Conservation (phyloP, 345 rosid genomes). For the Iberis pinnata region DNA sequence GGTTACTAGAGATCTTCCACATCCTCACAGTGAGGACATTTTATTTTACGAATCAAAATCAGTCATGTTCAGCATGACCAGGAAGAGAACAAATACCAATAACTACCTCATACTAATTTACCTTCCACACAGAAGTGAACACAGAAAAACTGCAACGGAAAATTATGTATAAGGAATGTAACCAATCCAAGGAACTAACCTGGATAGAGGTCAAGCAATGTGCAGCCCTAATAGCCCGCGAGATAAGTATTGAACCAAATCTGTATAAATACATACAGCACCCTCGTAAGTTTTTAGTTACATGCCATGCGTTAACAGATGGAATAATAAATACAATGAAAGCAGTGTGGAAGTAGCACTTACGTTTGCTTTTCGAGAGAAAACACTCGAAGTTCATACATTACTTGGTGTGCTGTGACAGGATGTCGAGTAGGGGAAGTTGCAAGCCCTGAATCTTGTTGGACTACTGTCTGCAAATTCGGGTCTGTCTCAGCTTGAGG, state of each 20-base stretch:
- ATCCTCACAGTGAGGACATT: too few relatives aligned
- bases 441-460: slow-evolving; percentile 63
- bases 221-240: slow-evolving; percentile 90
- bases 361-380: slow-evolving; percentile 95
- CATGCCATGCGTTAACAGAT: background rate
- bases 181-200: too few relatives aligned
- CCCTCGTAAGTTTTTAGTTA: slow-evolving; percentile 7
- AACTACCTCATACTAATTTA: too few relatives aligned
- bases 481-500: slow-evolving; percentile 77
- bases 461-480: slow-evolving; percentile 55
- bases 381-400: slow-evolving; percentile 95
- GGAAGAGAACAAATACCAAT: too few relatives aligned
- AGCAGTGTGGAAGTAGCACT: slow-evolving; percentile 21
- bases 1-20: too few relatives aligned
- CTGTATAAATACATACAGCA: slow-evolving; percentile 36
- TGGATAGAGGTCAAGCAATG: slow-evolving; percentile 98
- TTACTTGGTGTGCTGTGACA: slow-evolving; percentile 77
- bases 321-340: background rate
- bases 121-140: too few relatives aligned
- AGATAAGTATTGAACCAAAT: slow-evolving; percentile 78
- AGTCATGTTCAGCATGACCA: too few relatives aligned
- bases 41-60: too few relatives aligned
- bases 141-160: too few relatives aligned
- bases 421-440: slow-evolving; percentile 97
- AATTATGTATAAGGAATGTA: too few relatives aligned